A percentile compares a stretch with the other conserved stretches of the same genome.
These are phyloP conservation scores for Penicillium egyptiacum DNA, from an alignment of 495 filamentous ascomycete species.

Conservation along the genomic window DNA sequence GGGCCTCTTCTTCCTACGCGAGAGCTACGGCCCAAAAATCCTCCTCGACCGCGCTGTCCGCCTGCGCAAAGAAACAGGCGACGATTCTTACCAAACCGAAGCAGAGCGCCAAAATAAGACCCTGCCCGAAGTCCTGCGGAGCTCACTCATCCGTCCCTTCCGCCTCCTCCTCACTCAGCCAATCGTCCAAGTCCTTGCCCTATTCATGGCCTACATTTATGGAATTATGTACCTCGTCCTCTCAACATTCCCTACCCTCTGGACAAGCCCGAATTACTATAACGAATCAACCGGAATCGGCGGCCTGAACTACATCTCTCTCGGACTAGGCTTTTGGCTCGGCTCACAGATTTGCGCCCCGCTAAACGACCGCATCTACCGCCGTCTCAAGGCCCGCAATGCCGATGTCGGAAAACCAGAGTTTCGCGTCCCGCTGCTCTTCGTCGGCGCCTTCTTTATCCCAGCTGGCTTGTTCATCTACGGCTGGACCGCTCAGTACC, in stretches of 20 bases:
- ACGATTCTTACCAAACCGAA: conserved; percentile 61
- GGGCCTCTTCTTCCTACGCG: conserved; percentile 66
- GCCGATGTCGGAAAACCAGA: conserved; percentile 60
- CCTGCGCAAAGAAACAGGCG: conserved; percentile 65
- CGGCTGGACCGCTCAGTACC: conserved; percentile 65
- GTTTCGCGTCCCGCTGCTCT: conserved; percentile 66
- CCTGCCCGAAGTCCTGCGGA: conserved; percentile 42
- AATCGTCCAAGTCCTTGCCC: conserved; percentile 59
- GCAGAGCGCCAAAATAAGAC: conserved; percentile 54
- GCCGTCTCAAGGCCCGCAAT: conserved; percentile 57
- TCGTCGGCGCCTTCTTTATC: conserved; percentile 55
- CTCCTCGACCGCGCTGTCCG: conserved; percentile 55
- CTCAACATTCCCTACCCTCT: conserved; percentile 66
- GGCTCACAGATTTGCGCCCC: conserved; percentile 63
- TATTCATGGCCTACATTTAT: conserved; percentile 69
- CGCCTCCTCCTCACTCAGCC: conserved; percentile 58
- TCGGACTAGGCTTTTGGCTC: conserved; percentile 66
- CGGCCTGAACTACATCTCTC: conserved; percentile 69
- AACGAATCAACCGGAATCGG: conserved; percentile 59
- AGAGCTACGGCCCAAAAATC: conserved; percentile 68
- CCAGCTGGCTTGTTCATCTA: conserved; percentile 70
- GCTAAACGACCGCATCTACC: conserved; percentile 66
- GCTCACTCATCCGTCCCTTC: conserved; percentile 55
- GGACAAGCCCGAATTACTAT: conserved; percentile 54
- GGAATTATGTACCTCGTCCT: conserved; percentile 73